These are phyloP conservation scores for Wickerhamiella vanderwaltii DNA, from an alignment of 805 yeast species.

Conservation along the genomic window DNA sequence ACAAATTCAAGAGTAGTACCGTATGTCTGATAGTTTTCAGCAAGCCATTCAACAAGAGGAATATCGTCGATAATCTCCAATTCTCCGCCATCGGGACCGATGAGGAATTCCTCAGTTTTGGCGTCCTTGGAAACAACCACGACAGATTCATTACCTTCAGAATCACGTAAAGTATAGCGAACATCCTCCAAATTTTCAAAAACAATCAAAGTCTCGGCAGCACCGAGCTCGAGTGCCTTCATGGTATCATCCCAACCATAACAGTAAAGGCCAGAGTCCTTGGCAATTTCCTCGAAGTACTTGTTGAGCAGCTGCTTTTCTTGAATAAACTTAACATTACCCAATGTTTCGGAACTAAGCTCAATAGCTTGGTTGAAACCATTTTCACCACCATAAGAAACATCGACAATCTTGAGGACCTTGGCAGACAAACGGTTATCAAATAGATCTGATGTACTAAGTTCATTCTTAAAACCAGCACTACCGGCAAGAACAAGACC, in stretches of 20 bases:
- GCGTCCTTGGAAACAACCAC: conserved; percentile 62
- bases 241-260: conserved; percentile 94
- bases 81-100: conserved; percentile 85
- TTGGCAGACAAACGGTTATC: conserved; percentile 80
- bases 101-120: conserved; percentile 59
- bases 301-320: conserved; percentile 88
- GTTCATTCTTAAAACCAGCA: conserved; percentile 95
- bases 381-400: conserved; percentile 98
- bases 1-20: conserved; percentile 97
- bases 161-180: conserved; percentile 72
- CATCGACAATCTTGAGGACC: conserved; percentile 86
- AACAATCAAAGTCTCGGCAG: conserved; percentile 85
- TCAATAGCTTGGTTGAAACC: conserved; percentile 99
- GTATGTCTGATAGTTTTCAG: conserved; percentile 84
- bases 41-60: conserved; percentile 90
- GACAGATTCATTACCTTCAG: conserved; percentile 65
- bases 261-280: conserved; percentile 95
- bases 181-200: conserved; percentile 80
- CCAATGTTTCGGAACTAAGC: conserved; percentile 88
- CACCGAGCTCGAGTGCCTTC: conserved; percentile 92
- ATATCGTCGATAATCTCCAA: conserved; percentile 81
- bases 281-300: conserved; percentile 95
- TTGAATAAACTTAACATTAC: conserved; percentile 95
- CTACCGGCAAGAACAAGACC: conserved; percentile 97
- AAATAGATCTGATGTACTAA: conserved; percentile 83